phyloP scores from a whole-genome alignment of 1,139 yeast species.

The Saccharomyces hybrid region DNA sequence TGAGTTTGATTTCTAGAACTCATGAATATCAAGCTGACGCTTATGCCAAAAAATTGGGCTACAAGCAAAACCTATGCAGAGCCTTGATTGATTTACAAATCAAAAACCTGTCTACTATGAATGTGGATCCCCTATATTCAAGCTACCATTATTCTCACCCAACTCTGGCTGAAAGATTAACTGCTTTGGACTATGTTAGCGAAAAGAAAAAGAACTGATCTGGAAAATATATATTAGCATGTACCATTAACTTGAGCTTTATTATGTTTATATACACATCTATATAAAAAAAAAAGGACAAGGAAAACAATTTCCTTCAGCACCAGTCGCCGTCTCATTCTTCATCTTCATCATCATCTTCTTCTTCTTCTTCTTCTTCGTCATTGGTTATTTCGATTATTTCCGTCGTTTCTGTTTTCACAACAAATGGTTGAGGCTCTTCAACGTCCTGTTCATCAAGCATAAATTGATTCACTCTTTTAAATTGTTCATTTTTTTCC shows the following conservation, averaged over 20 bases:
- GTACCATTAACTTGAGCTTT: neutral
- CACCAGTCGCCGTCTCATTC: neutral
- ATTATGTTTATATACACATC: neutral
- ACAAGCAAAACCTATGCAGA: slow-evolving; percentile 55
- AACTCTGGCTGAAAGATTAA: slow-evolving; percentile 75
- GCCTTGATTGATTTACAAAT: slow-evolving; percentile 70
- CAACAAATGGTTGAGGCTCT: slow-evolving; percentile 5
- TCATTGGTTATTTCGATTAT: slow-evolving; percentile 2
- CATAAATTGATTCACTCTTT: slow-evolving; percentile 14
- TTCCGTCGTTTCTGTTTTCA: slow-evolving; percentile 1
- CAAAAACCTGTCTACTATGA: slow-evolving; percentile 74
- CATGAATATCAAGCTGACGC: slow-evolving; percentile 91
- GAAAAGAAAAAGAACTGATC: slow-evolving; percentile 35
- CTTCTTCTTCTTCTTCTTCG: slow-evolving; percentile 2
- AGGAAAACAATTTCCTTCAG: neutral
- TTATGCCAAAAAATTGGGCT: slow-evolving; percentile 70
- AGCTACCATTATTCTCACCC: slow-evolving; percentile 91
- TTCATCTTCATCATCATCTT: neutral
- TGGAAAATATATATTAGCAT: neutral
- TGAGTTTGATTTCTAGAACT: slow-evolving; percentile 68
- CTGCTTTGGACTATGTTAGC: slow-evolving; percentile 52
- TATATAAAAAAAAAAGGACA: neutral
- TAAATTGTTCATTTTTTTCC: slow-evolving; percentile 37
- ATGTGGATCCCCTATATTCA: slow-evolving; percentile 83
- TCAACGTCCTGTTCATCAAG: slow-evolving; percentile 9